These are phyloP conservation scores for Aspergillus puulaauensis DNA, from an alignment of 2,329 filamentous ascomycete genomes.

Conservation along the genomic window DNA sequence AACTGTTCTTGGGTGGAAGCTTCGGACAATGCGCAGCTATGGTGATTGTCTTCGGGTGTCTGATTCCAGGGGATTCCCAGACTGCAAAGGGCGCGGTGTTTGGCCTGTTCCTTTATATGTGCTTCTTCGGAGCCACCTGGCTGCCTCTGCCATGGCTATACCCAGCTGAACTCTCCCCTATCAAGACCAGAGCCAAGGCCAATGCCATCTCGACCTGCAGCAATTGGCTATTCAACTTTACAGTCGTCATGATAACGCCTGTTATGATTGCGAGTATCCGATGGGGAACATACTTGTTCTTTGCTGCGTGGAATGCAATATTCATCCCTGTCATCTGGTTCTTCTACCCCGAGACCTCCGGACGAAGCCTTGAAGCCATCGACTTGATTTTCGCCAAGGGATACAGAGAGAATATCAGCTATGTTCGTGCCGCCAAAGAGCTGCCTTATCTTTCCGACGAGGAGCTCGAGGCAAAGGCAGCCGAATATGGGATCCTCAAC, in stretches of 20 bases:
- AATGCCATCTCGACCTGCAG: slow-evolving; percentile 55
- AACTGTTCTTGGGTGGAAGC: slow-evolving; percentile 41
- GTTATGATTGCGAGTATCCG: slow-evolving; percentile 40
- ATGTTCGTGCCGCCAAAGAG: slow-evolving; percentile 34
- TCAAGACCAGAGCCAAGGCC: slow-evolving; percentile 56
- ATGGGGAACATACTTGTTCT: slow-evolving; percentile 48
- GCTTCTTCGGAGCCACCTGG: slow-evolving; percentile 66
- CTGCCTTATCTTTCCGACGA: slow-evolving; percentile 36
- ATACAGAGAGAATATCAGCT: slow-evolving; percentile 42
- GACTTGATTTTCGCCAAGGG: slow-evolving; percentile 48
- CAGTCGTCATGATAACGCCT: slow-evolving; percentile 52
- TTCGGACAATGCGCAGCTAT: slow-evolving; percentile 40
- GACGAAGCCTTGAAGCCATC: slow-evolving; percentile 45
- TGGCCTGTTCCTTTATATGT: slow-evolving; percentile 68
- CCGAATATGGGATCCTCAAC: slow-evolving; percentile 21
- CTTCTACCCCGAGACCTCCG: slow-evolving; percentile 54
- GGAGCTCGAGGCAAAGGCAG: slow-evolving; percentile 34
- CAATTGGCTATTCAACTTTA: slow-evolving; percentile 60
- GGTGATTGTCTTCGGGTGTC: slow-evolving; percentile 40
- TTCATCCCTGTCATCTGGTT: slow-evolving; percentile 56
- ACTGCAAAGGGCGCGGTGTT: slow-evolving; percentile 48
- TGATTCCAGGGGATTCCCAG: slow-evolving; percentile 30
- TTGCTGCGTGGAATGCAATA: slow-evolving; percentile 40
- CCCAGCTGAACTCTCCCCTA: slow-evolving; percentile 54
- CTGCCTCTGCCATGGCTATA: slow-evolving; percentile 61